Percentiles rank a stretch among this genome's conserved stretches.
These are phyloP conservation scores for Phaeoacremonium minimum DNA, from an alignment of 2,329 filamentous ascomycete species.

Conservation along the genomic window DNA sequence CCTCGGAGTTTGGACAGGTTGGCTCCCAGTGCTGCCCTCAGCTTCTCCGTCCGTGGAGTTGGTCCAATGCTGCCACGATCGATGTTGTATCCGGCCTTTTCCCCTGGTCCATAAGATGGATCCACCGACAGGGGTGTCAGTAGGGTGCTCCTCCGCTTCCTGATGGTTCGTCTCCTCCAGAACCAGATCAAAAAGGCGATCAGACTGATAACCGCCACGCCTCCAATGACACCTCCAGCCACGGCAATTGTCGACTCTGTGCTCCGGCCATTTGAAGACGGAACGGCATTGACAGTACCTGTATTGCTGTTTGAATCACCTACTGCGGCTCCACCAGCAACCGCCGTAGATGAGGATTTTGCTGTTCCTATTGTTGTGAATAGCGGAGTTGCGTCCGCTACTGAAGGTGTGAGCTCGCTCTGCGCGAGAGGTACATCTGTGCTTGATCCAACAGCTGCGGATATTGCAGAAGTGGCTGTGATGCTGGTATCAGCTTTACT, in stretches of 20 bases:
- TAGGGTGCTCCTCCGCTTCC: slow-evolving; percentile 41
- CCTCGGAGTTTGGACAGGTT: slow-evolving; percentile 28
- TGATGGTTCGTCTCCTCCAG: slow-evolving; percentile 35
- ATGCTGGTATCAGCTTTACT: slow-evolving; percentile 30
- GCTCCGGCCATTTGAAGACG: slow-evolving; percentile 13
- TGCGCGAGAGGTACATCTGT: slow-evolving; percentile 2
- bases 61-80: slow-evolving; percentile 44
- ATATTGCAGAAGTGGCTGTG: slow-evolving; percentile 16
- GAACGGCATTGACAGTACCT: slow-evolving; percentile 10
- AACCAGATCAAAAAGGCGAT: slow-evolving; percentile 47
- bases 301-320: slow-evolving; percentile 10
- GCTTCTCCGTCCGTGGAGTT: slow-evolving; percentile 36
- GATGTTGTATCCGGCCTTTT: slow-evolving; percentile 32
- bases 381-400: slow-evolving; percentile 4
- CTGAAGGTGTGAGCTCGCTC: slow-evolving; percentile 4
- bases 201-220: slow-evolving; percentile 38
- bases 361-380: slow-evolving; percentile 11
- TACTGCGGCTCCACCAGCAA: slow-evolving; percentile 8
- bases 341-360: slow-evolving; percentile 8
- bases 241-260: slow-evolving; percentile 35
- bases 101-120: slow-evolving; percentile 15
- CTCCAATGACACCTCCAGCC: slow-evolving; percentile 47
- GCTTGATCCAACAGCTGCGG: slow-evolving; percentile 8
- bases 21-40: slow-evolving; percentile 33
- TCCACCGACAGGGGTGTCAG: slow-evolving; percentile 41